These are phyloP conservation scores for Podospora appendiculata DNA, from an alignment of 495 filamentous ascomycete genomes.

Conservation along the genomic window DNA sequence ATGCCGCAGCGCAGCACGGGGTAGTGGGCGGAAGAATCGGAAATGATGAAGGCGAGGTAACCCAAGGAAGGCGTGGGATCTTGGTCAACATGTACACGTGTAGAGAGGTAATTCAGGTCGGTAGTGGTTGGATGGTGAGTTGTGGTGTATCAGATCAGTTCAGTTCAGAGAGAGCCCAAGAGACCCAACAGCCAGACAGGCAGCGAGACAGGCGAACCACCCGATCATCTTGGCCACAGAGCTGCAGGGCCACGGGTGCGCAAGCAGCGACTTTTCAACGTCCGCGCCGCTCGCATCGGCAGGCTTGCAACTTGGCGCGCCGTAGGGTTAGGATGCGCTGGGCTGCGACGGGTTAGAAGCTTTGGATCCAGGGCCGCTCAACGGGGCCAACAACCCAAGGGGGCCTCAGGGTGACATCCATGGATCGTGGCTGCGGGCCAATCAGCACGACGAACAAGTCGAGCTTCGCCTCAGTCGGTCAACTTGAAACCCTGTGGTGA, in stretches of 20 bases:
- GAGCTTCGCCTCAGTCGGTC: constrained; percentile 7
- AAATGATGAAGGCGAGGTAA: not conserved
- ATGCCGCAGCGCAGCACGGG: not conserved
- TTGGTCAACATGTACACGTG: constrained; percentile 5
- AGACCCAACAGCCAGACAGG: no score
- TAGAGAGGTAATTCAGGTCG: not conserved
- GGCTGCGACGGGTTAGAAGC: not conserved
- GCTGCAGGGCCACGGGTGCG: constrained; percentile 5
- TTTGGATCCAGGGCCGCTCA: not conserved
- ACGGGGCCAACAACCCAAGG: not conserved
- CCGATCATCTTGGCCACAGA: constrained; percentile 5
- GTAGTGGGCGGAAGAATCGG: not conserved
- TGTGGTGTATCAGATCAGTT: no score
- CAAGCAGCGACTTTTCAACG: not conserved
- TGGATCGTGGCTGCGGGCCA: constrained; percentile 3
- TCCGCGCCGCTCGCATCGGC: constrained; percentile 14
- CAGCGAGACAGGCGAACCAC: no score
- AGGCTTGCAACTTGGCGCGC: constrained; percentile 3
- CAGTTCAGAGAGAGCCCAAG: no score
- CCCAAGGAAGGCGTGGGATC: not conserved
- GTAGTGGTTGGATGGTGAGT: no score
- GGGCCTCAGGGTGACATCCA: not conserved
- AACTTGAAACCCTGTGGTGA: constrained; percentile 10
- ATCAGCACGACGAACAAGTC: constrained; percentile 4
- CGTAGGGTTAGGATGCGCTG: constrained; percentile 2